Evolutionary conservation across 345 rosid species (phyloP), one percentile per base, ranked within the genome.

Genomic region (Clarkia xantiana): DNA sequence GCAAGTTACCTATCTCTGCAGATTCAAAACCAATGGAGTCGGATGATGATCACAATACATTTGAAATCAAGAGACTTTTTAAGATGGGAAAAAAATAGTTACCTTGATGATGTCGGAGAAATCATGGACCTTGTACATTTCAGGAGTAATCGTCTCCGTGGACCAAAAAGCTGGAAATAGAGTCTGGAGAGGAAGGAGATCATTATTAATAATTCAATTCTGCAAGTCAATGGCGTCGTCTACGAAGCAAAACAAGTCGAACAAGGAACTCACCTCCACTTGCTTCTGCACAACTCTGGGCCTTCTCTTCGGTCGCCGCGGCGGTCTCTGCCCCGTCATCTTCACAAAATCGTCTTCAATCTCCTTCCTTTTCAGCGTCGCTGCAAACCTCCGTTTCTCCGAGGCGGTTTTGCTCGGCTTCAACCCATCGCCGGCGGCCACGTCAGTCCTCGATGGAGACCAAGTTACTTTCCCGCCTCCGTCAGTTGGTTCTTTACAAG

Each of bases 121-220:
- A 49, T 82, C 94, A 9, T 77, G 71, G 15, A 82, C 87, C 57
- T 77, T 71, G 72, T 89, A 89, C 0, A 70, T 38, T 56, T 82
- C 94, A 49, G 46, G 64, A 0, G 77, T 70, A 17, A 82, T 77
- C 36, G 36, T 7, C 56, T 85, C 86, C 60, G 70, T 51, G 54
- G 86, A 60, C 91, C 91, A 85, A 25, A 54, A 60, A 22, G 88
- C 97, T 1, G 94, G 91, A 62, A 67, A 58, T 61, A 80, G 59
- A 47, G 59, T 14, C 97, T 90, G 76, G 66, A 57, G 53, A 41
- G 29, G 52, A 38, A 52, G 38, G 34, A 43, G 15, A 18, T 19
- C 54, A 41, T 1, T 43, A 34, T 13, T 11, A 20, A n/a, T 6
- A 15, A 34, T 0, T 29, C 18, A 29, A 13, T 49, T n/a, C 8